phyloP scores from a whole-genome alignment of 495 filamentous ascomycete genomes.

The Trichocladium uniseriatum region DNA sequence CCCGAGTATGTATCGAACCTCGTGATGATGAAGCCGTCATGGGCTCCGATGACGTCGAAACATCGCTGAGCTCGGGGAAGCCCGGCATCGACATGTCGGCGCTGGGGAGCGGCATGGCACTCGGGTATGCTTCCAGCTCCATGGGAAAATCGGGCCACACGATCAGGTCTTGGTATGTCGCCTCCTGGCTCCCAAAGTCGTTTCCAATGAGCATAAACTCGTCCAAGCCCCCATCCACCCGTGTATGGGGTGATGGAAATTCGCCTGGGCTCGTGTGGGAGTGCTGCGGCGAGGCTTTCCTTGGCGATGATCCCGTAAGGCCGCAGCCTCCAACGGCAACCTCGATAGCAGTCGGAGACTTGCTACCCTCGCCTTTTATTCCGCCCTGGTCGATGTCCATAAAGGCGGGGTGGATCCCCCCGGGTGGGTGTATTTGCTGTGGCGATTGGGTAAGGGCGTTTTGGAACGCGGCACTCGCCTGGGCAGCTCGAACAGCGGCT shows the following conservation, averaged over 20 bases:
- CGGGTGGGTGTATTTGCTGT: constrained; percentile 16
- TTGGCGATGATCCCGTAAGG: constrained; percentile 18
- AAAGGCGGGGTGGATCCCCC: constrained; percentile 24
- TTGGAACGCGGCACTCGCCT: constrained; percentile 22
- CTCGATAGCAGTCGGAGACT: constrained; percentile 22
- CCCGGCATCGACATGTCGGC: constrained; percentile 24
- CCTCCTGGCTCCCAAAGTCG: constrained; percentile 22
- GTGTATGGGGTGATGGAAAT: constrained; percentile 28
- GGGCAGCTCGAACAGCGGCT: constrained; percentile 31
- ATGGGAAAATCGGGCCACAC: constrained; percentile 27
- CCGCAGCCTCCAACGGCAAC: constrained; percentile 20
- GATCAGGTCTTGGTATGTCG: constrained; percentile 30
- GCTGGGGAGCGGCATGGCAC: constrained; percentile 17
- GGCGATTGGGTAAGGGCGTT: constrained; percentile 9
- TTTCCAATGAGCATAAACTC: constrained; percentile 26
- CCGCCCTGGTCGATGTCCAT: constrained; percentile 32
- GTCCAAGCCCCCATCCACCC: constrained; percentile 25
- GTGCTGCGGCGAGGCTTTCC: constrained; percentile 26
- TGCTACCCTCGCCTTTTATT: constrained; percentile 15
- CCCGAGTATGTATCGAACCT: constrained; percentile 37
- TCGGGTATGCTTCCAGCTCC: constrained; percentile 29
- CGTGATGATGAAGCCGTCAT: constrained; percentile 30
- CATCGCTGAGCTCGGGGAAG: constrained; percentile 26
- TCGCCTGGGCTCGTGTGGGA: constrained; percentile 24
- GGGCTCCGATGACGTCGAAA: constrained; percentile 29